Percentiles rank a stretch among this genome's conserved stretches.
Evolutionary conservation across 2,329 filamentous ascomycete species (phyloP).

Genomic region (Exophiala alcalophila): DNA sequence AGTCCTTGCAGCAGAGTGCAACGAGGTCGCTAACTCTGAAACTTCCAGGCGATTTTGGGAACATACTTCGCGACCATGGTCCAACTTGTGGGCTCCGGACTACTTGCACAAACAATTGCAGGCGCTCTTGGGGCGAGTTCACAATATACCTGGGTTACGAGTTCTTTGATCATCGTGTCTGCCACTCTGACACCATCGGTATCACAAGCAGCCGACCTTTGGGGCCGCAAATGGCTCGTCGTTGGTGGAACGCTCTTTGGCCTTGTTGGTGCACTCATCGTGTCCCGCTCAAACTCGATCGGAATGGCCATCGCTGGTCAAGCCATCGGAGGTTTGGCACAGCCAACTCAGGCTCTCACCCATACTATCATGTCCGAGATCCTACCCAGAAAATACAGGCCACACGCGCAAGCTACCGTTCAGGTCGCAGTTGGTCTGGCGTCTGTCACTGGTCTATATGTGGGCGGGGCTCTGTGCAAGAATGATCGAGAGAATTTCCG

Average conservation of each 20-base stretch:
- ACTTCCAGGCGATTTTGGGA: too few relatives aligned
- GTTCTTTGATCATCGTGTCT: too few relatives aligned
- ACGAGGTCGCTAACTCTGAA: too few relatives aligned
- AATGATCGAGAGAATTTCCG: constrained; percentile 1
- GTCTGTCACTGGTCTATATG: neutral
- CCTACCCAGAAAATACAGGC: constrained; percentile 4
- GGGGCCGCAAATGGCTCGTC: constrained; percentile 17
- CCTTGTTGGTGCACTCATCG: neutral
- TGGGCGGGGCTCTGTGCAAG: neutral
- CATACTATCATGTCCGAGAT: constrained; percentile 8
- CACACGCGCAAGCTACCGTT: constrained; percentile 1
- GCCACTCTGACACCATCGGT: too few relatives aligned
- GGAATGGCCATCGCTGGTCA: constrained; percentile 6
- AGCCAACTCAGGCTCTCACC: neutral
- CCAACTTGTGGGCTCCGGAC: too few relatives aligned
- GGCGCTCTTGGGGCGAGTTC: too few relatives aligned
- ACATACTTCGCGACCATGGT: too few relatives aligned
- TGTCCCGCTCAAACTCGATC: neutral
- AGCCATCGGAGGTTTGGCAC: neutral
- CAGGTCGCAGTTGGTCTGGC: neutral
- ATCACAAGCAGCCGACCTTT: constrained; percentile 15
- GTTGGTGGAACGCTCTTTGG: constrained; percentile 1
- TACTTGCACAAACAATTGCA: too few relatives aligned
- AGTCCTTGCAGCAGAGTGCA: too few relatives aligned
- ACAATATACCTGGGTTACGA: too few relatives aligned